Evolutionary conservation across 2,329 filamentous ascomycete genomes (phyloP).

Genomic region (Ascochyta fabae): DNA sequence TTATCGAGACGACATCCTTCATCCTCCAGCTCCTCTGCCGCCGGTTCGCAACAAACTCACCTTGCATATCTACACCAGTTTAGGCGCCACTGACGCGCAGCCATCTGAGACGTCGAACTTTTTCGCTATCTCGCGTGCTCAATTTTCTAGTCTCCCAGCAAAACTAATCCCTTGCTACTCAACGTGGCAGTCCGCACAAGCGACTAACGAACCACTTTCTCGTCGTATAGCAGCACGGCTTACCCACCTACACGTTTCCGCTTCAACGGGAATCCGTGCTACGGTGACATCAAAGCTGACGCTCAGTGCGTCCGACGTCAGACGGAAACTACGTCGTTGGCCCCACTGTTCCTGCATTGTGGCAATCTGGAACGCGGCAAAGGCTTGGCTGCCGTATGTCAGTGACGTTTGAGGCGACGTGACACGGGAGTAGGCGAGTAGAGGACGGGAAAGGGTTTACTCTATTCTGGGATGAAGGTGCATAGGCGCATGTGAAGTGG

Average conservation of each 20-base stretch:
- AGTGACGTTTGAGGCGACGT: conserved; percentile 12
- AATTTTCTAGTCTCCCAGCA: not conserved
- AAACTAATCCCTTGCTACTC: not conserved
- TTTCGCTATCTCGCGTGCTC: conserved; percentile 5
- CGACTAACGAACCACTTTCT: not conserved
- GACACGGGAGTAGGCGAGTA: conserved; percentile 10
- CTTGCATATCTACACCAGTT: not conserved
- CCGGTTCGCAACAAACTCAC: not conserved
- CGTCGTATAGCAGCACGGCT: not conserved
- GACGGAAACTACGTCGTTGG: conserved; percentile 10
- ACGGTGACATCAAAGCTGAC: conserved; percentile 8
- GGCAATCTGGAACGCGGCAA: conserved; percentile 8
- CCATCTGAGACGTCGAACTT: not conserved
- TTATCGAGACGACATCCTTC: not conserved
- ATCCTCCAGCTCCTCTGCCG: not conserved
- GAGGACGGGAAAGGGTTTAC: not conserved
- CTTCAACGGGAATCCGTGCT: not conserved
- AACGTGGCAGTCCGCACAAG: not conserved
- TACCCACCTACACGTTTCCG: not conserved
- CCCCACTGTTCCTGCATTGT: conserved; percentile 17
- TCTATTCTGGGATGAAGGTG: conserved; percentile 1
- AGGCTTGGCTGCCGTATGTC: conserved; percentile 5
- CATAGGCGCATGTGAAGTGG: not conserved
- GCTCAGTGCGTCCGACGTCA: conserved; percentile 12
- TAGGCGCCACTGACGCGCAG: conserved; percentile 5